Evolutionary conservation across 164 flowering plant genomes (phyloP).

Genomic region (Annona cherimola): DNA sequence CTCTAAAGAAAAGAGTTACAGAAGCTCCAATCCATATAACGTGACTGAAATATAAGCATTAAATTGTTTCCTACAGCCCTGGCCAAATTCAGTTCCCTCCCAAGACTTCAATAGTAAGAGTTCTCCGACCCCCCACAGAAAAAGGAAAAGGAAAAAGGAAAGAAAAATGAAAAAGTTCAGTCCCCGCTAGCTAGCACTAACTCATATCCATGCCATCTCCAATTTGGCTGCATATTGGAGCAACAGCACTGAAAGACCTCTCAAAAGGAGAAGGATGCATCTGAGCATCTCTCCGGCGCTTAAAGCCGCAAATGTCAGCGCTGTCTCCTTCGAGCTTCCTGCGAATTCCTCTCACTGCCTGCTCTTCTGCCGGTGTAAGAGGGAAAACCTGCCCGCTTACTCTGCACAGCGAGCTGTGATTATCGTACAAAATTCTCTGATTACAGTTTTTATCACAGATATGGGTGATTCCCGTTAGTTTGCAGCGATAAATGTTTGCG

Average conservation of each 20-base stretch:
- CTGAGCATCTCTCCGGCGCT: conserved; percentile 84
- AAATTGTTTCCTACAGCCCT: conserved; percentile 43
- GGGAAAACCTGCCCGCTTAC: conserved; percentile 84
- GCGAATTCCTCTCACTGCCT: conserved; percentile 85
- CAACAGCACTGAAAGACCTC: conserved; percentile 74
- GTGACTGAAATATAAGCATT: conserved; percentile 17
- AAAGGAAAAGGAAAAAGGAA: conserved; percentile 10
- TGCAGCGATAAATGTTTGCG: conserved; percentile 94
- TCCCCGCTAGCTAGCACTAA: conserved; percentile 26
- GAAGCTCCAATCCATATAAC: conserved; percentile 35
- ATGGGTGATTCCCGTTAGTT: conserved; percentile 86
- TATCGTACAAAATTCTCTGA: conserved; percentile 94
- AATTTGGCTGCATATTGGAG: conserved; percentile 89
- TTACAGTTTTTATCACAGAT: conserved; percentile 99
- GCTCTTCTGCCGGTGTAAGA: conserved; percentile 68
- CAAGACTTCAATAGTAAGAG: conserved; percentile 19
- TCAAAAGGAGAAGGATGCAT: conserved; percentile 89
- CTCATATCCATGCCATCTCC: conserved; percentile 97
- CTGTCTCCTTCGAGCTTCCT: conserved; percentile 82
- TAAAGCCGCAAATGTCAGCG: conserved; percentile 61
- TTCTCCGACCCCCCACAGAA: conserved; percentile 20
- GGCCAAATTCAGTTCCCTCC: conserved; percentile 23
- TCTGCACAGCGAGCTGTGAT: conserved; percentile 90
- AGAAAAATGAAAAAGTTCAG: conserved; percentile 1
- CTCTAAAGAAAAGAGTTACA: conserved; percentile 26